phyloP scores from a whole-genome alignment of 2,329 filamentous ascomycete genomes.

The Calonectria pteridis region DNA sequence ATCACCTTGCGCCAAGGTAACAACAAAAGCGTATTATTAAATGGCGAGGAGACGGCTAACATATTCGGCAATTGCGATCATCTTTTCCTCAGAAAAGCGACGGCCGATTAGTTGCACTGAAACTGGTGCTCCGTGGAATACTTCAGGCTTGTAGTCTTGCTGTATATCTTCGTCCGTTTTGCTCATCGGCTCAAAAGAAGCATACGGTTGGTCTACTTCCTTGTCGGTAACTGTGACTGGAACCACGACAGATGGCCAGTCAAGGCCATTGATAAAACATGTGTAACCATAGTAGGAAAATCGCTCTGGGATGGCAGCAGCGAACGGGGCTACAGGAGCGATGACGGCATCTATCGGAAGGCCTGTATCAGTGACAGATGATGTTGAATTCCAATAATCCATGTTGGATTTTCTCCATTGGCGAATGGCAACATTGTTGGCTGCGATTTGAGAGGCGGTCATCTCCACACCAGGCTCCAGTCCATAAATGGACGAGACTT shows the following conservation, averaged over 20 bases:
- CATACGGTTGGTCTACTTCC: background rate
- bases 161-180: background rate
- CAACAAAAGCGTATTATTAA: background rate
- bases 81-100: background rate
- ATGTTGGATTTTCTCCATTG: background rate
- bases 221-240: background rate
- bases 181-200: background rate
- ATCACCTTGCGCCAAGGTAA: background rate
- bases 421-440: background rate
- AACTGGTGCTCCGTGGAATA: background rate
- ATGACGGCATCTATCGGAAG: background rate
- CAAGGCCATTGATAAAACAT: background rate
- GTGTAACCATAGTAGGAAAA: background rate
- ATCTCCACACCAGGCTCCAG: background rate
- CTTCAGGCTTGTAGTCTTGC: background rate
- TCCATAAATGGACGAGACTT: background rate
- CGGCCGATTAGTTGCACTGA: background rate
- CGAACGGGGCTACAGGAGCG: background rate
- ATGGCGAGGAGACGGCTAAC: background rate
- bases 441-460: background rate
- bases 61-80: background rate
- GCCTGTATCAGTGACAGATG: background rate
- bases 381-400: background rate
- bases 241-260: background rate
- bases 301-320: background rate